A percentile compares a stretch with the other conserved stretches of the same genome.
These are phyloP conservation scores for Apiospora malaysiana DNA, from an alignment of 2,329 filamentous ascomycete genomes.

Conservation along the genomic window DNA sequence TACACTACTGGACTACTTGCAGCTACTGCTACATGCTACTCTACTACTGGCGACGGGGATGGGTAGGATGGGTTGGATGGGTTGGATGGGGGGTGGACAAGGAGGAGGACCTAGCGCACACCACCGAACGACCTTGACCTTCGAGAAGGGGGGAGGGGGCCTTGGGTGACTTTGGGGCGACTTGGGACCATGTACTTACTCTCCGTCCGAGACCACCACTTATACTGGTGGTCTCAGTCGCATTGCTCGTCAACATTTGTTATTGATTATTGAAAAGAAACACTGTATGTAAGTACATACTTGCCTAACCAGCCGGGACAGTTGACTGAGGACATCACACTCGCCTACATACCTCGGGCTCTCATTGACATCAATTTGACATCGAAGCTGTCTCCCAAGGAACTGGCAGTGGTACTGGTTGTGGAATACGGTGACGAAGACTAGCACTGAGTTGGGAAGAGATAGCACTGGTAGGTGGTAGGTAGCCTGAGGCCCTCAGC, in stretches of 20 bases:
- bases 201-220: slow-evolving; percentile 15
- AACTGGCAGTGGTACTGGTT: neutral
- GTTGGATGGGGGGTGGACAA: neutral
- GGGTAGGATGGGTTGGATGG: neutral
- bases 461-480: neutral
- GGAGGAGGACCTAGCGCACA: slow-evolving; percentile 20
- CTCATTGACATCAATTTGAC: neutral
- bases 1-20: no score
- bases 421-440: slow-evolving; percentile 7
- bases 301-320: neutral
- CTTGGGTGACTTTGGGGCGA: neutral
- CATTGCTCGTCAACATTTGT: slow-evolving; percentile 18
- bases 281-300: neutral
- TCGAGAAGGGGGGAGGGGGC: neutral
- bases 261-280: neutral
- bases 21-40: no score
- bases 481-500: neutral
- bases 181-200: slow-evolving; percentile 4
- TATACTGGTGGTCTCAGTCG: neutral
- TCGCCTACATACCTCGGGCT: neutral
- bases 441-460: neutral
- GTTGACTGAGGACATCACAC: neutral
- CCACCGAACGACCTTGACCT: neutral
- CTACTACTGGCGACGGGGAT: neutral
- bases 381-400: neutral